Percentiles rank a stretch among this genome's conserved stretches.
Evolutionary conservation across 1,284 basidiomycete genomes (phyloP).

Genomic region (Ustilago curta): DNA sequence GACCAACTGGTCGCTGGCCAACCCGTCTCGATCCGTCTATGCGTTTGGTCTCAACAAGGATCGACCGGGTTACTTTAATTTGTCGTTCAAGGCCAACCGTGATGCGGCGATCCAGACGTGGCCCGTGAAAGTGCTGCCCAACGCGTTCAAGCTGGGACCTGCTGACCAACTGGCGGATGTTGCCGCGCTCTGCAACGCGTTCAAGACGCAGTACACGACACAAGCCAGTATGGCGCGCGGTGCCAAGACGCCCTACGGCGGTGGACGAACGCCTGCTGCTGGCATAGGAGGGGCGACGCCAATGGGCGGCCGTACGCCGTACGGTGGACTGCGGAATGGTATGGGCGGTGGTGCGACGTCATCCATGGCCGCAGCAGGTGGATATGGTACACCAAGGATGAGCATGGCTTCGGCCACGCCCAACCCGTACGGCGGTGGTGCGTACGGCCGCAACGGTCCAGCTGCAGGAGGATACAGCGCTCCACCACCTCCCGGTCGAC

Average conservation of each 20-base stretch:
- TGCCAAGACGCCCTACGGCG: constrained; percentile 57
- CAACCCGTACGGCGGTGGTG: constrained; percentile 36
- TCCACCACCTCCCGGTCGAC: constrained; percentile 33
- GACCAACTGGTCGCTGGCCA: constrained; percentile 77
- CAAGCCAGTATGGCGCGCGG: constrained; percentile 55
- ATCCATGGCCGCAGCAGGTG: constrained; percentile 19
- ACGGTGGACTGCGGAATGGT: constrained; percentile 30
- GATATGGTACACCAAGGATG: constrained; percentile 34
- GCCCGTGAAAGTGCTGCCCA: constrained; percentile 68
- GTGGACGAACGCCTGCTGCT: constrained; percentile 49
- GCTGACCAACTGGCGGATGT: constrained; percentile 66
- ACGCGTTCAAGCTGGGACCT: constrained; percentile 65
- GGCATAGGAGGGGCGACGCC: constrained; percentile 43
- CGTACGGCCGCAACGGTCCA: constrained; percentile 14
- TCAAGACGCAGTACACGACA: constrained; percentile 69
- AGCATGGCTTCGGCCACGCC: constrained; percentile 43
- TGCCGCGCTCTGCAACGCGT: constrained; percentile 64
- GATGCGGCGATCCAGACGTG: constrained; percentile 67
- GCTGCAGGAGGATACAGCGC: constrained; percentile 30
- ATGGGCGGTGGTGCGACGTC: constrained; percentile 33
- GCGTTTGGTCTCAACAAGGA: constrained; percentile 93
- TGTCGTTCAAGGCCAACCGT: constrained; percentile 88
- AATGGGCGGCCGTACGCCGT: constrained; percentile 41
- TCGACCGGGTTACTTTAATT: constrained; percentile 89
- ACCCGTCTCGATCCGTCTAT: constrained; percentile 93